These are phyloP conservation scores for Annulohypoxylon bovei DNA, from an alignment of 495 filamentous ascomycete genomes.

Conservation along the genomic window DNA sequence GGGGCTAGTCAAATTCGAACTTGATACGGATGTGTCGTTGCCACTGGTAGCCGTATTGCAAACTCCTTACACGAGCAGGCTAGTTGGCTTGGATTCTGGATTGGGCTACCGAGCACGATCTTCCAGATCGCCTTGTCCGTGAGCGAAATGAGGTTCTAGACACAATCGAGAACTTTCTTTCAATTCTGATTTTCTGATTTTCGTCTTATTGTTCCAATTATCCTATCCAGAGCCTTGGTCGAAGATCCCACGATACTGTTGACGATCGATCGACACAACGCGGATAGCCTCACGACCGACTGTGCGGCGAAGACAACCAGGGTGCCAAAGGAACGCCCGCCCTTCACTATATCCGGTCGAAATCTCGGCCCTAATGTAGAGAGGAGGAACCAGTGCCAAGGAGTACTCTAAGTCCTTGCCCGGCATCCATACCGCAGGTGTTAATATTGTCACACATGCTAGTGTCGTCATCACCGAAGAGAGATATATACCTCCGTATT, in stretches of 20 bases:
- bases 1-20: constrained; percentile 22
- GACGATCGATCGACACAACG: constrained; percentile 19
- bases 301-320: constrained; percentile 14
- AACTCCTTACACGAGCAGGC: constrained; percentile 11
- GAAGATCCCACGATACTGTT: not conserved
- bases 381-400: constrained; percentile 36
- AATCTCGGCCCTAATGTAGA: constrained; percentile 44
- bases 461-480: constrained; percentile 33
- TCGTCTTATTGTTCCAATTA: not conserved
- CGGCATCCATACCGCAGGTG: constrained; percentile 30
- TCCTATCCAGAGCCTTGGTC: not conserved
- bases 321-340: constrained; percentile 22
- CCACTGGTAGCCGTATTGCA: constrained; percentile 12
- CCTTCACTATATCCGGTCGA: constrained; percentile 42
- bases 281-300: constrained; percentile 28
- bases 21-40: constrained; percentile 22
- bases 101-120: constrained; percentile 21
- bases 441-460: constrained; percentile 27
- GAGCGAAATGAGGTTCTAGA: constrained; percentile 9
- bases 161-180: constrained; percentile 17
- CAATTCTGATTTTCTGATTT: not conserved
- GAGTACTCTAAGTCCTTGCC: constrained; percentile 23
- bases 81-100: constrained; percentile 9
- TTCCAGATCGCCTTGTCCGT: constrained; percentile 27
- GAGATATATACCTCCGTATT: constrained; percentile 11